A percentile compares a stretch with the other conserved stretches of the same genome.
phyloP scores from a whole-genome alignment of 2,329 filamentous ascomycete genomes.

The Penicillium occitanis region DNA sequence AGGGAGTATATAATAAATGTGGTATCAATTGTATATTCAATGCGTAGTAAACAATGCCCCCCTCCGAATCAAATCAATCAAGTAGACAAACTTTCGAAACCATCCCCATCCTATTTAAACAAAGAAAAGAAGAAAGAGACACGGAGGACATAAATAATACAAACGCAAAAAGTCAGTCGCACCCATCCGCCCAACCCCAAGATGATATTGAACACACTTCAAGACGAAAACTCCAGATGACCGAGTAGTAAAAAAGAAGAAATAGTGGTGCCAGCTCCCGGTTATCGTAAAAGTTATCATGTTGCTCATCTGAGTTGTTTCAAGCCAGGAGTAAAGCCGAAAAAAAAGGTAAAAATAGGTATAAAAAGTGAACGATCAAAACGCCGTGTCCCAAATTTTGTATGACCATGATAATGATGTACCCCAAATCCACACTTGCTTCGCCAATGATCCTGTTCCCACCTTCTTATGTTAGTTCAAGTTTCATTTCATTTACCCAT shows the following conservation, averaged over 20 bases:
- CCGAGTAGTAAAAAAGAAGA: conserved; percentile 13
- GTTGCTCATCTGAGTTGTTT: conserved; percentile 4
- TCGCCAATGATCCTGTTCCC: background rate
- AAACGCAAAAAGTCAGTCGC: background rate
- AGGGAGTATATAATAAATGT: background rate
- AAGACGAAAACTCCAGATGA: conserved; percentile 22
- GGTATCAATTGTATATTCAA: conserved; percentile 17
- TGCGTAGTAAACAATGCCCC: conserved; percentile 11
- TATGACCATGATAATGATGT: conserved; percentile 10
- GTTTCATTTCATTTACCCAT: conserved; percentile 34
- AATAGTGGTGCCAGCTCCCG: conserved; percentile 1
- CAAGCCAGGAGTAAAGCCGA: background rate
- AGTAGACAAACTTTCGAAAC: background rate
- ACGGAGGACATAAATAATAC: background rate
- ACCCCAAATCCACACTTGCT: background rate
- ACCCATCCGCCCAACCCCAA: conserved; percentile 18
- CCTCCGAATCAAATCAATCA: background rate
- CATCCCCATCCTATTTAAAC: conserved; percentile 19
- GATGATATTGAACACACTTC: conserved; percentile 12
- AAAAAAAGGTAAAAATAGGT: conserved; percentile 22
- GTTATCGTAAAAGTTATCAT: conserved; percentile 13
- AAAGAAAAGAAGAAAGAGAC: conserved; percentile 28
- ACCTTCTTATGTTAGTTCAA: background rate
- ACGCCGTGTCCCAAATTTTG: conserved; percentile 7
- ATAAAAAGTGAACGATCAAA: conserved; percentile 22